phyloP scores from a whole-genome alignment of 371 early-diverging fungal species.

The Rhizomucor pusillus region DNA sequence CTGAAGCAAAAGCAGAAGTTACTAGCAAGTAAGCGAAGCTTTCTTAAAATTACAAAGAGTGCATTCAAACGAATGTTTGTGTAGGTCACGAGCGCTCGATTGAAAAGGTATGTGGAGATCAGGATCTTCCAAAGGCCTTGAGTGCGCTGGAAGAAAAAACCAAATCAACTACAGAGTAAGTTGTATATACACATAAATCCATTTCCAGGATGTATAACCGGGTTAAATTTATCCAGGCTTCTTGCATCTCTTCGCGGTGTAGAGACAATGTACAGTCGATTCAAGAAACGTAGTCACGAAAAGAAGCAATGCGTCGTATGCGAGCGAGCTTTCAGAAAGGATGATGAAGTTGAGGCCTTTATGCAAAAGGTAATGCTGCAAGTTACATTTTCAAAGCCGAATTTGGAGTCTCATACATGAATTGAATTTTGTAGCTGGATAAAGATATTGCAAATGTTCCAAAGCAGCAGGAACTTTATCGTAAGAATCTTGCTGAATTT shows the following conservation, averaged over 20 bases:
- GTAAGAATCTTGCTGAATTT: neutral
- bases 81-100: slow-evolving; percentile 18
- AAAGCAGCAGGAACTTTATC: neutral
- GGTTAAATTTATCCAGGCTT: slow-evolving; percentile 6
- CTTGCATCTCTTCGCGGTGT: slow-evolving; percentile 39
- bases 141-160: slow-evolving; percentile 11
- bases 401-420: no score
- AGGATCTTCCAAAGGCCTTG: slow-evolving; percentile 22
- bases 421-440: no score
- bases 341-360: slow-evolving; percentile 51
- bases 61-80: neutral
- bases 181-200: no score
- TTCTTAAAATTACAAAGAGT: no score
- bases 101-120: slow-evolving; percentile 20
- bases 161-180: slow-evolving; percentile 24
- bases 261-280: slow-evolving; percentile 58
- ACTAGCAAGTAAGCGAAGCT: slow-evolving; percentile 14
- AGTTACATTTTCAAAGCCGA: neutral
- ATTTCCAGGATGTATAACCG: no score
- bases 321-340: slow-evolving; percentile 50
- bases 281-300: slow-evolving; percentile 43
- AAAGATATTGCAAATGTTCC: neutral
- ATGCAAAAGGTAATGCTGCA: slow-evolving; percentile 38
- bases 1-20: slow-evolving; percentile 15
- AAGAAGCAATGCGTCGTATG: slow-evolving; percentile 73